Percentiles rank a stretch among this genome's conserved stretches.
phyloP scores from a whole-genome alignment of 495 filamentous ascomycete genomes.

The Aspergillus bridgeri region DNA sequence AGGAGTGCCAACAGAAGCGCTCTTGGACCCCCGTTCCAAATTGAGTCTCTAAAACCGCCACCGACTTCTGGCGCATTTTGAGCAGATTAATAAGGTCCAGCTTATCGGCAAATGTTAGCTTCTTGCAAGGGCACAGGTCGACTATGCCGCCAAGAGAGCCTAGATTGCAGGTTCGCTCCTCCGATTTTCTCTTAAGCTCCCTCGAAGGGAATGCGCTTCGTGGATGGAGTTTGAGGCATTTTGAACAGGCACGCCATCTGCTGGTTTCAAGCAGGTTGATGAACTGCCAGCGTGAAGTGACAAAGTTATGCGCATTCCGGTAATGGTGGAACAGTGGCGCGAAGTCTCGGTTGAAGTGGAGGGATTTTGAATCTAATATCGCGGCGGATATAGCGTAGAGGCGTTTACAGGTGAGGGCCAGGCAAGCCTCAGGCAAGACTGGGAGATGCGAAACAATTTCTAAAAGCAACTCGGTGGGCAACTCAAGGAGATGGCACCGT shows the following conservation, averaged over 20 bases:
- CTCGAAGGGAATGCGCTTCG: constrained; percentile 33
- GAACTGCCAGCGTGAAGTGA: constrained; percentile 41
- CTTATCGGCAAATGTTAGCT: constrained; percentile 45
- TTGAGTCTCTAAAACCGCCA: constrained; percentile 26
- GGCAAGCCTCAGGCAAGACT: constrained; percentile 37
- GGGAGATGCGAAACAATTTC: constrained; percentile 41
- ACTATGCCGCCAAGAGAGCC: constrained; percentile 43
- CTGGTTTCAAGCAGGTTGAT: constrained; percentile 38
- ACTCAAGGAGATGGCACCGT: constrained; percentile 38
- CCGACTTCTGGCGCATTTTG: constrained; percentile 28
- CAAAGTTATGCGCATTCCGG: constrained; percentile 39
- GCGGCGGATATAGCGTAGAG: constrained; percentile 37
- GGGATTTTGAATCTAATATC: constrained; percentile 33
- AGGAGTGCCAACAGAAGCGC: constrained; percentile 45
- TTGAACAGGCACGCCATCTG: constrained; percentile 42
- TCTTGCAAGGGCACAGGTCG: constrained; percentile 47
- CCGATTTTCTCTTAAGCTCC: constrained; percentile 37
- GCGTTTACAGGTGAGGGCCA: constrained; percentile 45
- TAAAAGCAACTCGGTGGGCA: constrained; percentile 43
- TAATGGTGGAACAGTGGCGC: constrained; percentile 47
- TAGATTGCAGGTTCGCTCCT: constrained; percentile 36
- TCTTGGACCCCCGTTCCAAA: constrained; percentile 31
- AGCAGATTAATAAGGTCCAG: constrained; percentile 36
- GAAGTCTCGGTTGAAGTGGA: constrained; percentile 44
- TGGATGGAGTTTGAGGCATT: constrained; percentile 44